Evolutionary conservation across 2,329 filamentous ascomycete species (phyloP).

Genomic region (Atkinsonella hypoxylon): DNA sequence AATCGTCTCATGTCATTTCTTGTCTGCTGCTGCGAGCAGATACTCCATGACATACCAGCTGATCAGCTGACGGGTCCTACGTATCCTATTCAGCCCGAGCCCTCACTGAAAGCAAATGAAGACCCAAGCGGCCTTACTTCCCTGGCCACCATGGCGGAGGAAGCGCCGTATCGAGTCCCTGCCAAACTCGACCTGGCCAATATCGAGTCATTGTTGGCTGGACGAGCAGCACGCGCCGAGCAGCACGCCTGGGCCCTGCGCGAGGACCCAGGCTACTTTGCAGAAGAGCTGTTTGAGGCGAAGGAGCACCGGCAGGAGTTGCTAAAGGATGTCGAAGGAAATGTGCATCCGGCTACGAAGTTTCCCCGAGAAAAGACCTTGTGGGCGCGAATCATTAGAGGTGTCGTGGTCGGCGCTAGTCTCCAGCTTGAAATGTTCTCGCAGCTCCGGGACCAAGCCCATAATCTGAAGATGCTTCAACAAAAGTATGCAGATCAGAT

Average conservation of each 20-base stretch:
- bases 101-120: slow-evolving; percentile 16
- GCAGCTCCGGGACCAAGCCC: slow-evolving; percentile 22
- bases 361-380: slow-evolving; percentile 14
- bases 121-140: slow-evolving; percentile 23
- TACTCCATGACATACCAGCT: slow-evolving; percentile 38
- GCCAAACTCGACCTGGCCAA: slow-evolving; percentile 31
- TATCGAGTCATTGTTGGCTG: slow-evolving; percentile 31
- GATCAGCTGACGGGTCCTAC: slow-evolving; percentile 16
- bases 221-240: slow-evolving; percentile 28
- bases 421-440: slow-evolving; percentile 25
- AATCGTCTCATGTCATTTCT: slow-evolving; percentile 35
- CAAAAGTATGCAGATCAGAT: slow-evolving; percentile 20
- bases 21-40: slow-evolving; percentile 29
- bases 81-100: slow-evolving; percentile 26
- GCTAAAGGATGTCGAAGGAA: slow-evolving; percentile 26
- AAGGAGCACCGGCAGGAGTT: slow-evolving; percentile 34
- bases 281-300: slow-evolving; percentile 26
- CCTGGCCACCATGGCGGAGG: slow-evolving; percentile 28
- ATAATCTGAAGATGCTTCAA: slow-evolving; percentile 17
- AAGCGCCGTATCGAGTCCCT: slow-evolving; percentile 42
- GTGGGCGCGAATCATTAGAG: slow-evolving; percentile 27
- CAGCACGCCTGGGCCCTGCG: slow-evolving; percentile 44
- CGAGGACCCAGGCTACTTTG: slow-evolving; percentile 48
- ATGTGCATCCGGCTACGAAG: slow-evolving; percentile 15
- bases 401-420: slow-evolving; percentile 21